These are phyloP conservation scores for Fusarium sp. DNA, from an alignment of 2,329 filamentous ascomycete genomes.

Conservation along the genomic window DNA sequence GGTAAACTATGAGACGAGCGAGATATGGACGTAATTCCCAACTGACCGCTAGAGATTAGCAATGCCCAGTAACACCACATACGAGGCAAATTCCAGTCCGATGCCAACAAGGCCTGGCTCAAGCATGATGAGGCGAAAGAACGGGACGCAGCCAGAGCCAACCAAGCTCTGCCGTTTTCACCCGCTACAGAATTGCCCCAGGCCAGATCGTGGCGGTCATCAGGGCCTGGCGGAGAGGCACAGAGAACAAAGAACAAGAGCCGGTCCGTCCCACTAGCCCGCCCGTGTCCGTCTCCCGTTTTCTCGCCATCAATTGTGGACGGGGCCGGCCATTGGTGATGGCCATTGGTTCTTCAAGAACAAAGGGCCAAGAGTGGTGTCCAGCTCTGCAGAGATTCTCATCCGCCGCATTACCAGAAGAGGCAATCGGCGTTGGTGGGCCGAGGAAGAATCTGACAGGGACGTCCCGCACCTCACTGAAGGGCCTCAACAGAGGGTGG, in stretches of 20 bases:
- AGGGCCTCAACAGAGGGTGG: constrained; percentile 39
- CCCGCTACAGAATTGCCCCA: constrained; percentile 26
- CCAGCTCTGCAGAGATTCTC: constrained; percentile 5
- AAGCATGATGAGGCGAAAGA: constrained; percentile 31
- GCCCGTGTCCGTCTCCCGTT: constrained; percentile 19
- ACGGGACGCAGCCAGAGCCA: constrained; percentile 22
- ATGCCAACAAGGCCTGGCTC: constrained; percentile 14
- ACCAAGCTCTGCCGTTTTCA: constrained; percentile 34
- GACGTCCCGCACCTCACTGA: constrained; percentile 18
- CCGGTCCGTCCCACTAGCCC: constrained; percentile 45
- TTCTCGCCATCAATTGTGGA: constrained; percentile 12
- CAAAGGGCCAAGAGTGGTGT: constrained; percentile 20
- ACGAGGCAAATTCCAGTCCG: constrained; percentile 31
- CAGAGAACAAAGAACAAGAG: constrained; percentile 20
- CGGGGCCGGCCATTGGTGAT: constrained; percentile 12
- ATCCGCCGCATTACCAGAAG: constrained; percentile 28
- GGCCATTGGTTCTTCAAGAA: constrained; percentile 34
- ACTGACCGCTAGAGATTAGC: constrained; percentile 39
- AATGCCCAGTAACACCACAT: constrained; percentile 26
- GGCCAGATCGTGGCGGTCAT: constrained; percentile 16
- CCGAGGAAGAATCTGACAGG: constrained; percentile 33
- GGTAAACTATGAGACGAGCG: constrained; percentile 9
- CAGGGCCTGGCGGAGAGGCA: constrained; percentile 1
- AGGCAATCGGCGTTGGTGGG: constrained; percentile 37
- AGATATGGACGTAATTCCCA: constrained; percentile 9